phyloP scores from a whole-genome alignment of 306 rosid species.

The Lablab purpureus region DNA sequence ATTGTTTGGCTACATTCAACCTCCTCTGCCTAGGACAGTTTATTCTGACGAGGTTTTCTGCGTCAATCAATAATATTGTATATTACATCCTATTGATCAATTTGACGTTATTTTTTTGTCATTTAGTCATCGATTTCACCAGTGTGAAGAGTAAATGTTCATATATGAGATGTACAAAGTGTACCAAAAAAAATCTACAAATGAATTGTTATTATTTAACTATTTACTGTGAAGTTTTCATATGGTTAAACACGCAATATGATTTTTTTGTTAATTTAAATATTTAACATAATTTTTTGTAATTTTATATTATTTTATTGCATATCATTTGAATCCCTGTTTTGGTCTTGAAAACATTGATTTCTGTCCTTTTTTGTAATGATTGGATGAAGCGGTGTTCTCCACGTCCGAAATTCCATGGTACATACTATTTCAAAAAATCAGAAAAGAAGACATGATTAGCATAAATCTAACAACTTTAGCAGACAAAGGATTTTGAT shows the following conservation, averaged over 20 bases:
- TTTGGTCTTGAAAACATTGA: neutral
- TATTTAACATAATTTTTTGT: neutral
- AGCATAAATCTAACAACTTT: neutral
- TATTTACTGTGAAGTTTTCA: neutral
- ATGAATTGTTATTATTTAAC: neutral
- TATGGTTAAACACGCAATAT: neutral
- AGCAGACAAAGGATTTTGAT: neutral
- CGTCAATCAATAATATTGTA: too few relatives aligned
- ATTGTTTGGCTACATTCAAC: too few relatives aligned
- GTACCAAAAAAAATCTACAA: too few relatives aligned
- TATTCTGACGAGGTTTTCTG: too few relatives aligned
- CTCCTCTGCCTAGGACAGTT: too few relatives aligned
- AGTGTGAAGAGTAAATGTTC: neutral
- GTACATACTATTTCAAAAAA: neutral
- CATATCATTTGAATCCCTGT: neutral
- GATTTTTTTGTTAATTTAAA: neutral
- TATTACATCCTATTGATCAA: neutral
- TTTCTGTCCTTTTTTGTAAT: neutral
- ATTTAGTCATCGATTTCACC: neutral
- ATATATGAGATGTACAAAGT: neutral
- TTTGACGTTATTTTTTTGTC: neutral
- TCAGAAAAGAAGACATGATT: neutral
- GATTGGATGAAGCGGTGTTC: neutral
- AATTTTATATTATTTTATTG: neutral
- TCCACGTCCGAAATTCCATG: constrained; percentile 4